Base-by-base conservation (phyloP, 2,329 filamentous ascomycete genomes). In the Botrytis pseudocinerea region DNA sequence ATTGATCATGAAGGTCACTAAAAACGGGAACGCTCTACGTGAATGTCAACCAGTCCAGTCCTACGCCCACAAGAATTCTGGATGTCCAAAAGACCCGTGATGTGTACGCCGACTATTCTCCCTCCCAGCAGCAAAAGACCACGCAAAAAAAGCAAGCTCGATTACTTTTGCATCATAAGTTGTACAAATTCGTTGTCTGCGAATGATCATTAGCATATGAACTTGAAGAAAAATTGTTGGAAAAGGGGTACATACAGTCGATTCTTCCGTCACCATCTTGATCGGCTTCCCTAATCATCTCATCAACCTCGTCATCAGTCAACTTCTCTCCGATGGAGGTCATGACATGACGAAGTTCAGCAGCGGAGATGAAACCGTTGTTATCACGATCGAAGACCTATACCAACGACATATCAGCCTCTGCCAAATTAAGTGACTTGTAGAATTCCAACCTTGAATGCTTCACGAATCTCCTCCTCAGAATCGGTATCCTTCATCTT, bases 401-500 rank as follows among this genome's bases (percentile, higher is more conserved):
- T 75, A 73, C 74, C 72, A 69, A 57, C 73, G 28, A 18, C 40
- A 51, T n/a, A 76, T 69, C 57, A 73, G 70, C 57, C 38, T 38
- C 42, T 69, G 32, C 12, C 38, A 62, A 28, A 40, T 54, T 42
- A 48, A 38, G 20, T 42, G 38, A 44, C n/a, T 14, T 38, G 28
- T 65, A 18, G 7, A n/a, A 25, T n/a, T 35, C 82, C 62, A 71
- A 93, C 92, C 88, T 95, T 95, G 89, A 95, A 95, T 22, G 93
- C 93, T 83, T 95, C 93, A 80, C 93, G 90, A 79, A 96, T 96
- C 83, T 96, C 93, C 85, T 96, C 93, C 84, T 96, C 93, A 66
- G 93, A 95, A 82, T 96, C 93, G 78, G 93, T 96, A 80, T 95
- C 93, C 87, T 95, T 95, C 93, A 96, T 96, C 86, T 96, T 96